Percentiles rank a stretch among this genome's conserved stretches.
Conservation (phyloP, 306 rosid species). For the Alnus glutinosa region DNA sequence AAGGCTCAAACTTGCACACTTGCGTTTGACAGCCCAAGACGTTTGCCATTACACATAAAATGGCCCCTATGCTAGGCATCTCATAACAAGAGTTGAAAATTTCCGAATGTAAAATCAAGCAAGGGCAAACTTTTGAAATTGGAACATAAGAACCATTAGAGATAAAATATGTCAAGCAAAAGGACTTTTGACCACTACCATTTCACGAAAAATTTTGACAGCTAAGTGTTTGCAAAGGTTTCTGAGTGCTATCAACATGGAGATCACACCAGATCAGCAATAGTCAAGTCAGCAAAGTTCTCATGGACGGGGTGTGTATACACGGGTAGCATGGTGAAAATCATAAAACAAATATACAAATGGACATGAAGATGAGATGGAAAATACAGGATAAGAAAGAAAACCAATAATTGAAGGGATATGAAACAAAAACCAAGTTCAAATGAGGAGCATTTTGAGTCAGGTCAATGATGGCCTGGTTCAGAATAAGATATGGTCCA, state of each 20-base stretch:
- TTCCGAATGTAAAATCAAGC: not conserved
- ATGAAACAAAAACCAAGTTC: not conserved
- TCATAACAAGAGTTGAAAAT: not conserved
- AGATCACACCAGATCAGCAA: not conserved
- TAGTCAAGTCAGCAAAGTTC: not conserved
- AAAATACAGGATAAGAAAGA: not conserved
- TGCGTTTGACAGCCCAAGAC: not conserved
- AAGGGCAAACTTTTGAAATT: not conserved
- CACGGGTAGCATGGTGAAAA: not conserved
- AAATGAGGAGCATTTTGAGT: not conserved
- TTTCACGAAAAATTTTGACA: not conserved
- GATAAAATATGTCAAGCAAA: not conserved
- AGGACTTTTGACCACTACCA: not conserved
- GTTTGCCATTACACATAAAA: not conserved
- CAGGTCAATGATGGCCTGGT: not conserved
- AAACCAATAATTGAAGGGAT: not conserved
- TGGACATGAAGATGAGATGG: not conserved
- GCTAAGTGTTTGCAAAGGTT: slow-evolving; percentile 1
- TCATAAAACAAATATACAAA: not conserved
- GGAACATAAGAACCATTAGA: not conserved
- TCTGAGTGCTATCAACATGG: not conserved
- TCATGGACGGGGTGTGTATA: not conserved
- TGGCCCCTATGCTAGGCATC: not conserved
- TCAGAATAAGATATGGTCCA: slow-evolving; percentile 9
- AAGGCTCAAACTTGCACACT: not conserved